Base-by-base conservation (phyloP, 73 alveolate species). In the Paramecium sexaurelia region DNA sequence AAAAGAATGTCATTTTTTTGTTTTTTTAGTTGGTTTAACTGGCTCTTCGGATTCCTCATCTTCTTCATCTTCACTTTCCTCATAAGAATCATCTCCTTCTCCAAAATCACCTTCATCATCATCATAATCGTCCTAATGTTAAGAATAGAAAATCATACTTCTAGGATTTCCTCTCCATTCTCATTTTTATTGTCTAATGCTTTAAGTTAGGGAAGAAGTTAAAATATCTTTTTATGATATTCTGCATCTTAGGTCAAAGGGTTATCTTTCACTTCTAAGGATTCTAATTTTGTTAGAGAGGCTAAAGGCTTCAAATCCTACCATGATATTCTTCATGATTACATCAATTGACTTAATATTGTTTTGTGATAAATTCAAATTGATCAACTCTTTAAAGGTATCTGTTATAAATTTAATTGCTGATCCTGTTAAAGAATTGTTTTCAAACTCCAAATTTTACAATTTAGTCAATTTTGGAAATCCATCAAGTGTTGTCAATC, bases 401-500 rank as follows among this genome's bases (percentile, higher is more conserved):
- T 32, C 40, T 78, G 75, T 55, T 37, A 78, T 78, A 33, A 13
- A 78, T 40, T 78, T 78, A 8, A 78, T n/a, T 29, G 90, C 68
- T 24, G 40, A 9, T 19, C 90, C 90, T 37, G 45, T 61, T 78
- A 78, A 78, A 15, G 33, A 22, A n/a, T 78, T 78, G 7, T 39
- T 43, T 43, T 78, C 90, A 3, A 78, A 33, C 9, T 15, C 29
- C 32, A 78, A 43, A 45, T 78, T 78, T 61, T 78, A 56, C 7
- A 78, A 39, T 9, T 37, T 19, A 3, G 6, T 32, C 10, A 78
- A 8, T 40, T 40, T 78, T 11, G 90, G 90, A 13, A 78, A 78
- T 78, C 90, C 90, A 0, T 78, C 90, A 29, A 78, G 73, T n/a
- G 90, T 78, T 19, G 68, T 43, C 9, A 78, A 61, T 22, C 71